Evolutionary conservation across 78 protist species (phyloP).

Genomic region (Pelomyxa schiedti): DNA sequence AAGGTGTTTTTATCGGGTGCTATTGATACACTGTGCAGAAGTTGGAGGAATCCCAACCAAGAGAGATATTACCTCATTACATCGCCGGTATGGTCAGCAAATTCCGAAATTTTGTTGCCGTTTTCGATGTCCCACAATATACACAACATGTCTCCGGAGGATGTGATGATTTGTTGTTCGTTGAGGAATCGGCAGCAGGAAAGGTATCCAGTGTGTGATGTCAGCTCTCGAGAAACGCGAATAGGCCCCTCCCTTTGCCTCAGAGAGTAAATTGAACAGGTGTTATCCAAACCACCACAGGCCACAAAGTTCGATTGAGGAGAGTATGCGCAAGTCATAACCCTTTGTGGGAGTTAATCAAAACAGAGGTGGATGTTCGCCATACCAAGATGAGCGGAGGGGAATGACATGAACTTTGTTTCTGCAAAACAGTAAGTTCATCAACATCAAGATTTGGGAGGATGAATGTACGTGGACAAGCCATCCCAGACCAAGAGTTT

Average conservation of each 20-base stretch:
- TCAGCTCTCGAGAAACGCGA: slow-evolving; percentile 60
- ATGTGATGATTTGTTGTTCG: slow-evolving; percentile 71
- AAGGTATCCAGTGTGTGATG: slow-evolving; percentile 81
- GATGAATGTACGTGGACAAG: slow-evolving; percentile 30
- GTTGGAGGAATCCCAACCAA: background rate
- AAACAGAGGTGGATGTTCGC: too few relatives aligned
- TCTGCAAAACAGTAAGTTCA: too few relatives aligned
- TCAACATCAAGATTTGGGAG: background rate
- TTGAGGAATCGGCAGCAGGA: slow-evolving; percentile 88
- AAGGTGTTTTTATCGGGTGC: slow-evolving; percentile 64
- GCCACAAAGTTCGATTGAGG: slow-evolving; percentile 83
- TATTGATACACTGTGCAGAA: slow-evolving; percentile 20
- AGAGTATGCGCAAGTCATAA: slow-evolving; percentile 95
- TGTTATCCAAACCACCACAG: slow-evolving; percentile 94
- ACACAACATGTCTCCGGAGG: slow-evolving; percentile 79
- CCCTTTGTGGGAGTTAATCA: too few relatives aligned
- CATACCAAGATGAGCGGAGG: slow-evolving; percentile 36
- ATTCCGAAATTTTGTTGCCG: slow-evolving; percentile 45
- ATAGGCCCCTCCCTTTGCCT: slow-evolving; percentile 45
- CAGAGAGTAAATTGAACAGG: slow-evolving; percentile 78
- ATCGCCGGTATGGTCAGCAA: slow-evolving; percentile 84
- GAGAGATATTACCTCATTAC: slow-evolving; percentile 58
- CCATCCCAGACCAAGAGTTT: slow-evolving; percentile 92
- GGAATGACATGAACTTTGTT: slow-evolving; percentile 81
- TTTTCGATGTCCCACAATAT: slow-evolving; percentile 89